phyloP scores from a whole-genome alignment of 768 basidiomycete genomes.

The Cubamyces sp. region DNA sequence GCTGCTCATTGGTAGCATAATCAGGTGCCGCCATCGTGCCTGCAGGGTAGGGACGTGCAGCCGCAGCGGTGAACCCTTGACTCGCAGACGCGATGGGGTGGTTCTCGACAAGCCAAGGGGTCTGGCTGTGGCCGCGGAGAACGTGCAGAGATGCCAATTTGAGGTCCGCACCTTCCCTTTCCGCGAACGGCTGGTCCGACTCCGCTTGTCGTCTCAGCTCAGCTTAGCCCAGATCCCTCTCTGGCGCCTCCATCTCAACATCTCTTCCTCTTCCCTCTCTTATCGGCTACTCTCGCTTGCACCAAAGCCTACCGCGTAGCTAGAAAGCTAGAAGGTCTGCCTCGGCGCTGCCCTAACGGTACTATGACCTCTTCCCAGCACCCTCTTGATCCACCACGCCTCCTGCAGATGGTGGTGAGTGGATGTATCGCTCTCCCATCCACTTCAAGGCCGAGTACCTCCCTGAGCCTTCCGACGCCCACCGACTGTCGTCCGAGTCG shows the following conservation, averaged over 20 bases:
- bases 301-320: no score
- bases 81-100: neutral
- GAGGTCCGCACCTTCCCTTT: conserved; percentile 25
- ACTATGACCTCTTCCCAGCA: no score
- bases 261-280: no score
- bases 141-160: conserved; percentile 6
- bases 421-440: no score
- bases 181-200: conserved; percentile 15
- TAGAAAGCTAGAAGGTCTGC: no score
- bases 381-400: no score
- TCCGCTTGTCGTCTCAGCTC: conserved; percentile 4
- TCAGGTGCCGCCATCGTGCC: neutral
- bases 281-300: no score
- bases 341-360: no score
- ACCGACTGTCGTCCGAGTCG: neutral
- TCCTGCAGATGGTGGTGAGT: no score
- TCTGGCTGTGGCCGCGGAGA: neutral
- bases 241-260: no score
- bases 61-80: neutral
- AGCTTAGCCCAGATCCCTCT: no score
- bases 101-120: neutral
- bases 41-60: neutral
- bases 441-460: no score
- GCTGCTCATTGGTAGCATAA: conserved; percentile 6
- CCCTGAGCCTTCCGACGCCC: neutral